A percentile compares a stretch with the other conserved stretches of the same genome.
phyloP scores from a whole-genome alignment of 768 basidiomycete genomes.

The Amanita molliuscula region DNA sequence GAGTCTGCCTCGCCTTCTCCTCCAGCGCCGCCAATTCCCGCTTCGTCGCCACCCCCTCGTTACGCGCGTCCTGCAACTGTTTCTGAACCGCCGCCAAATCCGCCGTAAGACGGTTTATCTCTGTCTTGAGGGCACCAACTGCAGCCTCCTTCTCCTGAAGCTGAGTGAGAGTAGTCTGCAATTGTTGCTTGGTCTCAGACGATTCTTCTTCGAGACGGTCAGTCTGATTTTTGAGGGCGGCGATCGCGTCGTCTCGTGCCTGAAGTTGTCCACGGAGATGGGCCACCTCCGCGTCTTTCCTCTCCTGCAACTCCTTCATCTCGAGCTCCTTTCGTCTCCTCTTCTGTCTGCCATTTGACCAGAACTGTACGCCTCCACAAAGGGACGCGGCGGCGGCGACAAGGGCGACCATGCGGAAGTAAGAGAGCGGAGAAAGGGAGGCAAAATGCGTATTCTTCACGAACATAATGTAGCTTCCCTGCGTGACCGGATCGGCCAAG shows the following conservation, averaged over 20 bases:
- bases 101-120: neutral
- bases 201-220: neutral
- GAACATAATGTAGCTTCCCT: constrained; percentile 9
- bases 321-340: constrained; percentile 1
- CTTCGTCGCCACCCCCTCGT: constrained; percentile 9
- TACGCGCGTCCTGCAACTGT: neutral
- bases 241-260: constrained; percentile 12
- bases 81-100: neutral
- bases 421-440: constrained; percentile 9
- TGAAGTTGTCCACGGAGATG: constrained; percentile 14
- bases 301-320: constrained; percentile 2
- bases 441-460: constrained; percentile 7
- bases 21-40: constrained; percentile 10
- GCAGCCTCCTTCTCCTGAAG: neutral
- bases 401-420: constrained; percentile 6
- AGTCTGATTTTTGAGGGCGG: neutral
- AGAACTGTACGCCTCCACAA: neutral
- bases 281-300: constrained; percentile 9
- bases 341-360: neutral
- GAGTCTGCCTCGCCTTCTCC: constrained; percentile 10
- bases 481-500: neutral
- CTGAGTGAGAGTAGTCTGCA: neutral
- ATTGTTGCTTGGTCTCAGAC: neutral
- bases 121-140: neutral
- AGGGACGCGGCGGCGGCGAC: neutral